Evolutionary conservation across 495 filamentous ascomycete genomes (phyloP).

Genomic region (Aspergillus carlsbadensis): DNA sequence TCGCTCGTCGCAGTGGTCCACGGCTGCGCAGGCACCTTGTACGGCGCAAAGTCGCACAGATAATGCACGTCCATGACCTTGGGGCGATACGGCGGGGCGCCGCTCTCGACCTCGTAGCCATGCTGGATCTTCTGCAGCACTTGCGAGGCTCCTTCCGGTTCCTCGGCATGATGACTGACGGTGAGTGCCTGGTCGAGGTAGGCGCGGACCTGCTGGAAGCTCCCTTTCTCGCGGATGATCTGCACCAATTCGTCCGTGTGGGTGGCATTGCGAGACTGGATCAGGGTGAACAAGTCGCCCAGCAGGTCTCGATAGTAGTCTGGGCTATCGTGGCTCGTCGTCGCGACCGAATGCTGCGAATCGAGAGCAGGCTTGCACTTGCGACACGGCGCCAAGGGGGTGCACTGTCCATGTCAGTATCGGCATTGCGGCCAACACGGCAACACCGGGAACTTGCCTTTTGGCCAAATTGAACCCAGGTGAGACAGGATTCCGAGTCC

Average conservation of each 20-base stretch:
- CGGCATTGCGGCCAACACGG: too few relatives aligned
- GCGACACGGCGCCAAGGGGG: too few relatives aligned
- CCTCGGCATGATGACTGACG: neutral
- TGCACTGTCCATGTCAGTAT: too few relatives aligned
- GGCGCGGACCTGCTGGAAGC: conserved; percentile 5
- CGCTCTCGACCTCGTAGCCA: conserved; percentile 8
- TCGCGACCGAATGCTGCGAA: too few relatives aligned
- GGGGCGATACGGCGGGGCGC: conserved; percentile 7
- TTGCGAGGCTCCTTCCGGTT: neutral
- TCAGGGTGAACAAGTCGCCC: conserved; percentile 5
- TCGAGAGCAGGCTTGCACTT: too few relatives aligned
- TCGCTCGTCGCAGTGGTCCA: conserved; percentile 50
- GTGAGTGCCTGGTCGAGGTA: conserved; percentile 5
- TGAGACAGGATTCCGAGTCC: too few relatives aligned
- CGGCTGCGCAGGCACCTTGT: conserved; percentile 22
- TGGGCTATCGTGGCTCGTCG: too few relatives aligned
- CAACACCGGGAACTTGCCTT: too few relatives aligned
- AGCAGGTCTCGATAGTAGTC: conserved; percentile 10
- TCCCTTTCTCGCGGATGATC: conserved; percentile 7
- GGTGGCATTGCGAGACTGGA: neutral
- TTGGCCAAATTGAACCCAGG: too few relatives aligned
- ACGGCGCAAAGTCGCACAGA: conserved; percentile 7
- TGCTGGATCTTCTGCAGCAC: neutral
- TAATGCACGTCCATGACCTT: conserved; percentile 19
- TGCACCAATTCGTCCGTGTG: neutral